phyloP scores from a whole-genome alignment of 1,139 yeast genomes.

The Pichia sp. region DNA sequence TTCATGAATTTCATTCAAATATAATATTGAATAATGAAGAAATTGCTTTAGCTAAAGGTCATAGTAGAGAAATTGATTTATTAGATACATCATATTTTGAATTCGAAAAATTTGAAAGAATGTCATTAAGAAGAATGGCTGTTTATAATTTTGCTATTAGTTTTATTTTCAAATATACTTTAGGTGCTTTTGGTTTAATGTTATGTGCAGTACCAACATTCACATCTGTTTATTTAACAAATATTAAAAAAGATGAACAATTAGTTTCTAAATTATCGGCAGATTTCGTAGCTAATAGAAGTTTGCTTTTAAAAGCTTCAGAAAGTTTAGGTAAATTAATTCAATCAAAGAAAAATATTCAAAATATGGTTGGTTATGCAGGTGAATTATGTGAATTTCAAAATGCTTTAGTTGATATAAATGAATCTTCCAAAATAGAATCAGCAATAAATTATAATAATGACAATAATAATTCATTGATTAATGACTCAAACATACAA shows the following conservation, averaged over 20 bases:
- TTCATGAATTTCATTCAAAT: constrained; percentile 76
- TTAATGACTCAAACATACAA: background rate
- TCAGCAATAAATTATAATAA: constrained; percentile 16
- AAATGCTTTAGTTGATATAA: constrained; percentile 53
- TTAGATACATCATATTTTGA: constrained; percentile 79
- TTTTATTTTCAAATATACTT: constrained; percentile 82
- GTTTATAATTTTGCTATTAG: constrained; percentile 72
- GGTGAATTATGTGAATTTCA: constrained; percentile 69
- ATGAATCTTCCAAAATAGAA: constrained; percentile 24
- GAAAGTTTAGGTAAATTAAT: constrained; percentile 86
- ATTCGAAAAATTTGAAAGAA: constrained; percentile 69
- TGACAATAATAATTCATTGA: background rate
- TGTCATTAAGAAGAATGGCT: constrained; percentile 72
- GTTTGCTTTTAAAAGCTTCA: constrained; percentile 77
- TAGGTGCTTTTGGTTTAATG: constrained; percentile 93
- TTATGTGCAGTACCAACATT: constrained; percentile 89
- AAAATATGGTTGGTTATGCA: constrained; percentile 82
- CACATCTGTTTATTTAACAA: constrained; percentile 50
- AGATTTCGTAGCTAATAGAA: constrained; percentile 83
- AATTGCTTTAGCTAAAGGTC: constrained; percentile 81
- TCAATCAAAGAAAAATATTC: constrained; percentile 76
- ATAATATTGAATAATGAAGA: constrained; percentile 78
- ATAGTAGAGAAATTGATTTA: constrained; percentile 68
- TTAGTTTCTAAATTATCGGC: constrained; percentile 41
- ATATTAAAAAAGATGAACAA: constrained; percentile 31